Evolutionary conservation across 768 basidiomycete genomes (phyloP).

Genomic region (Auricularia heimuer): DNA sequence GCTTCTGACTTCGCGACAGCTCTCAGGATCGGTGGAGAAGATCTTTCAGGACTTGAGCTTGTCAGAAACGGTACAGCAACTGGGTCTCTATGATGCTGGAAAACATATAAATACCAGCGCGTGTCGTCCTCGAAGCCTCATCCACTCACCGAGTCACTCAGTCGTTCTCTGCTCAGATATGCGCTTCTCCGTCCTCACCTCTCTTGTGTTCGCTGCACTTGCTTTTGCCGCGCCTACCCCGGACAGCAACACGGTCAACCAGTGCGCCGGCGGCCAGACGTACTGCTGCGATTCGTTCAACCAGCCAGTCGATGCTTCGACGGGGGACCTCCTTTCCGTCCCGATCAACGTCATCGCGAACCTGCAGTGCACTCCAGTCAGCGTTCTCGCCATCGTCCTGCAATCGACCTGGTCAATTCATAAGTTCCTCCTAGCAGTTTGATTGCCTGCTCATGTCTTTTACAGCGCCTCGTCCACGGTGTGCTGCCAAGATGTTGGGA

Average conservation of each 20-base stretch:
- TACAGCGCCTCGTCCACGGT: background rate
- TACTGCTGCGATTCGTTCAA: background rate
- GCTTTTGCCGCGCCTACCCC: background rate
- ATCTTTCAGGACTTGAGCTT: too few relatives aligned
- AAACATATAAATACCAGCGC: too few relatives aligned
- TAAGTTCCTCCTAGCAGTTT: background rate
- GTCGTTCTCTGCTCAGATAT: background rate
- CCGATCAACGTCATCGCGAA: background rate
- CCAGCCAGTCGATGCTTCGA: background rate
- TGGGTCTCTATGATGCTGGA: too few relatives aligned
- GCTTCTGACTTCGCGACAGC: too few relatives aligned
- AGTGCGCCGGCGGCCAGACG: background rate
- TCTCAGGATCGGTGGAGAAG: too few relatives aligned
- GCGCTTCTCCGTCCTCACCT: conserved; percentile 1
- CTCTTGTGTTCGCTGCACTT: background rate
- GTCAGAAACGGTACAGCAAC: too few relatives aligned
- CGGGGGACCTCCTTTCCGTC: background rate
- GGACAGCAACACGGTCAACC: background rate
- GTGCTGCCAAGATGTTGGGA: background rate
- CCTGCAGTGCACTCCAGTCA: conserved; percentile 1
- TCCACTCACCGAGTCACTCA: background rate
- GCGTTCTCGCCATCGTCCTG: background rate
- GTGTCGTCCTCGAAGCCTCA: too few relatives aligned
- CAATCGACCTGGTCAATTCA: background rate
- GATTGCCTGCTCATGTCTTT: too few relatives aligned